Base-by-base conservation (phyloP, 2,329 filamentous ascomycete genomes). In the Torrubiellomyces zombiae region DNA sequence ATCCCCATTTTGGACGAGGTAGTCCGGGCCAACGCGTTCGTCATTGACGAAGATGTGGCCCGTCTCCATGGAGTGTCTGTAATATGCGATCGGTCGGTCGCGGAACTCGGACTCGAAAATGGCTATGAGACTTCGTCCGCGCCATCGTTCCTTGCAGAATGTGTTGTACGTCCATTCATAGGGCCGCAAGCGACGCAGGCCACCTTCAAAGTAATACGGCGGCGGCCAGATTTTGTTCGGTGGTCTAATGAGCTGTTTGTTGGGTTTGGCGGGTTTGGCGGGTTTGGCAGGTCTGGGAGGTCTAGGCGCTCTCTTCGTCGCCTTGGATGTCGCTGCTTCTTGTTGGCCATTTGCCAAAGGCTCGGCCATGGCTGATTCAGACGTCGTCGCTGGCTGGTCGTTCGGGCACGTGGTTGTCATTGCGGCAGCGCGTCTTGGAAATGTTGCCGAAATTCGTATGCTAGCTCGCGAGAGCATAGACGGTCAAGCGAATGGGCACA, bases 81-180 rank as follows among this genome's bases (percentile, higher is more conserved):
- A 98, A 55, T 98, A 98, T 39, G 79, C 76, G 16, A 72, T 48
- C 1, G 82, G 73, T 11, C 89, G 63, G 51, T 98, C 89, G 38
- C 89, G 71, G 46, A 98, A 98, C 50, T 98, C 89, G 44, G 75
- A 74, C 21, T 74, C 65, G 51, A 94, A 98, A 23, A 98, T 79
- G 23, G 94, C 82, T 25, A 93, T 60, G 23, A 98, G 57, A 31
- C 67, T 64, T 18, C 81, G 65, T 16, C 75, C 80, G 27, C 86
- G 68, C 89, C 89, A 98, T 49, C 89, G 66, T 54, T 93, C 67
- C 53, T 95, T 98, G 59, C 80, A 89, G 55, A 71, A 82, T 0
- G 86, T 94, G 45, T 93, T 91, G 60, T 94, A 94, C 3, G 85
- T 94, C 49, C 66, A 94, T 47, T 89, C 72, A 46, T 98, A 95